Evolutionary conservation across 805 yeast genomes (phyloP), one percentile per base, ranked within the genome.

Genomic region (Candida andamanensis): DNA sequence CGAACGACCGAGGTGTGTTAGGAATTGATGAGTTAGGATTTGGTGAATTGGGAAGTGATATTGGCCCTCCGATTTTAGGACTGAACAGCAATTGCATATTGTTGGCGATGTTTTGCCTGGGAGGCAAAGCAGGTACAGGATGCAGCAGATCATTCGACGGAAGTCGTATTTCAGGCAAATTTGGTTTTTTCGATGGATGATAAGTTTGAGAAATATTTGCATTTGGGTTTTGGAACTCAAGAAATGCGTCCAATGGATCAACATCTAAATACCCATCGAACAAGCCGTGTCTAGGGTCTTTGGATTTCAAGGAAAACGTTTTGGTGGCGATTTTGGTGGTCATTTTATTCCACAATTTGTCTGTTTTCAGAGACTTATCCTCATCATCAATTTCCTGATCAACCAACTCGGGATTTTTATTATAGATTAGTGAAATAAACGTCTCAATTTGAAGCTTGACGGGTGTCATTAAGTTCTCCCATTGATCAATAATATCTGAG

Each of bases 381-480:
- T 48, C 60, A 16, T 52, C 55, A 29, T 63, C 50, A 15, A 56
- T 59, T 19, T 60, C 65, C 22, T 52, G 44, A 30, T 67, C 60
- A 7, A 63, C 40, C n/a, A 56, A 45, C 22, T 63, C 60, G 20
- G 60, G 69, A 22, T 46, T 64, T 52, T 47, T 63, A 42, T 36
- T 60, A 40, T 45, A 59, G 22, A 45, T 54, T 6, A 46, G 29
- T 13, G 46, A 38, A 3, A 54, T 53, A 31, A 69, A 46, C 0
- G 67, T 52, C 28, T 66, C 70, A 5, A 70, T 41, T 26, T 59
- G 66, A 15, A 56, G 41, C 31, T 67, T 54, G 0, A 61, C 58
- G 5, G 62, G 54, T 5, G 71, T 58, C 18, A 54, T 42, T 5
- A 50, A 43, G 2, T 45, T 33, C 31, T 66, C 63, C 71, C 75